A percentile compares a stretch with the other conserved stretches of the same genome.
These are phyloP conservation scores for Eleusine indica DNA, from an alignment of 176 grass and related monocot genomes.

Conservation along the genomic window DNA sequence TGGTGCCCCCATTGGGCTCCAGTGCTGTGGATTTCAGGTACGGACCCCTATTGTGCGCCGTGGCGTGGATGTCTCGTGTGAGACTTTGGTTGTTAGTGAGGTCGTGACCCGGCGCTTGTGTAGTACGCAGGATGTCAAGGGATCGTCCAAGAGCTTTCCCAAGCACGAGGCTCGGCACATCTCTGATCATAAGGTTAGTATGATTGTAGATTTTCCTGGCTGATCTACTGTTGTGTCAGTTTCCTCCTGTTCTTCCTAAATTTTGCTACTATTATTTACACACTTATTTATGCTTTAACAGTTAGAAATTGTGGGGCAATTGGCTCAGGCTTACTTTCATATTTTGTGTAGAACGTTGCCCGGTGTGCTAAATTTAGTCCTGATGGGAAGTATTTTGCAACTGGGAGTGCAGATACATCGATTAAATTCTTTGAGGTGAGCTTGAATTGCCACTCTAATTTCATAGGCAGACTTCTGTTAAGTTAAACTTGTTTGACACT, in stretches of 20 bases:
- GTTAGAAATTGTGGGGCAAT: not conserved
- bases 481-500: conserved; percentile 18
- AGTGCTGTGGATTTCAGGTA: conserved; percentile 77
- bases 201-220: not conserved
- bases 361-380: conserved; percentile 85
- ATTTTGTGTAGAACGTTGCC: conserved; percentile 69
- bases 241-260: not conserved
- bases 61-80: not conserved
- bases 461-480: not conserved
- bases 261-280: conserved; percentile 8
- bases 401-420: conserved; percentile 87
- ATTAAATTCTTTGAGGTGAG: conserved; percentile 94
- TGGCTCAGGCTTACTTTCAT: conserved; percentile 33
- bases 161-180: conserved; percentile 82
- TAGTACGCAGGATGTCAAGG: conserved; percentile 69
- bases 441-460: not conserved
- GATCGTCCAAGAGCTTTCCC: conserved; percentile 80
- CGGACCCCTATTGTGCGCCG: not conserved
- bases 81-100: not conserved
- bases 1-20: conserved; percentile 29
- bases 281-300: not conserved
- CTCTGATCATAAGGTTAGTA: conserved; percentile 90
- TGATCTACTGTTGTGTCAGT: not conserved
- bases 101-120: conserved; percentile 16
- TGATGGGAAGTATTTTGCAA: conserved; percentile 87